Conservation (phyloP, 805 yeast genomes). For the Starmera pachycereana region DNA sequence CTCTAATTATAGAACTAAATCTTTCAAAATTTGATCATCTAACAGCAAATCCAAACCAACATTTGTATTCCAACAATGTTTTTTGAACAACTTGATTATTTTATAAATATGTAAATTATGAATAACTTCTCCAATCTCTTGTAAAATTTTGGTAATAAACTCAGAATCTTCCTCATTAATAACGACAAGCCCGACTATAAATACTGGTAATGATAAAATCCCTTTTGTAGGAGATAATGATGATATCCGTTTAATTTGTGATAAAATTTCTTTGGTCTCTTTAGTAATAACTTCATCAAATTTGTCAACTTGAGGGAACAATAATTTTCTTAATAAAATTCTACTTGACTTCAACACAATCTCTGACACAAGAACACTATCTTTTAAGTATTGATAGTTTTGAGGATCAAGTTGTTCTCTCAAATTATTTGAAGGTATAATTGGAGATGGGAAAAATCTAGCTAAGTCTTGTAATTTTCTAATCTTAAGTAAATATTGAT, state of each 20-base stretch:
- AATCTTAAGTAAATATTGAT: no score
- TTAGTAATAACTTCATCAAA: slow-evolving; percentile 5
- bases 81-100: slow-evolving; percentile 6
- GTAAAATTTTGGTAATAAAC: slow-evolving; percentile 3
- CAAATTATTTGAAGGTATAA: no score
- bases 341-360: slow-evolving; percentile 10
- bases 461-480: no score
- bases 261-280: slow-evolving; percentile 4
- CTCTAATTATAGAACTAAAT: neutral
- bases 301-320: slow-evolving; percentile 1
- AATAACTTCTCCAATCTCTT: slow-evolving; percentile 6
- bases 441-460: no score
- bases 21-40: neutral
- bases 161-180: slow-evolving; percentile 4
- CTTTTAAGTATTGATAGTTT: slow-evolving; percentile 8
- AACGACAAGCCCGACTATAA: slow-evolving; percentile 10
- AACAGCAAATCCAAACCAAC: neutral
- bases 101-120: slow-evolving; percentile 9
- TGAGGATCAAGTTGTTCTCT: slow-evolving; percentile 1
- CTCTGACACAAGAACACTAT: slow-evolving; percentile 12
- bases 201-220: slow-evolving; percentile 10
- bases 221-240: slow-evolving; percentile 3
- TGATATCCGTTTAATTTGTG: slow-evolving; percentile 4
- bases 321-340: slow-evolving; percentile 9
- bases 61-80: neutral